Evolutionary conservation across 495 filamentous ascomycete species (phyloP).

Genomic region (Xylona heveae): DNA sequence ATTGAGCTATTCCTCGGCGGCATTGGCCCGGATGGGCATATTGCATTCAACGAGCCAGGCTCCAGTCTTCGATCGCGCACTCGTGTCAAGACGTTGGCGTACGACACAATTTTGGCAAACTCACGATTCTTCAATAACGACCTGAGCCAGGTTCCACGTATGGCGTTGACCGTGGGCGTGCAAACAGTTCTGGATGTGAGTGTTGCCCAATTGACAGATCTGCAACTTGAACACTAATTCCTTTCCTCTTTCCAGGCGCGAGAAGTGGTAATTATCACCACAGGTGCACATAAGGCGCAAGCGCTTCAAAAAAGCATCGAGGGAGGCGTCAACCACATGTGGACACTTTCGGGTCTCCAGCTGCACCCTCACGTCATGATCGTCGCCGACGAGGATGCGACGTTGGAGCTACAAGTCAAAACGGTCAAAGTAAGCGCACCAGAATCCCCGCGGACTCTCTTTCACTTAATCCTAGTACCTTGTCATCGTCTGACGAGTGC

Average conservation of each 20-base stretch:
- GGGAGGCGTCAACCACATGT: slow-evolving; percentile 71
- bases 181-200: slow-evolving; percentile 53
- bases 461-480: slow-evolving; percentile 5
- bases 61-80: slow-evolving; percentile 59
- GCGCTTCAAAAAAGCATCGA: slow-evolving; percentile 64
- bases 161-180: slow-evolving; percentile 70
- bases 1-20: slow-evolving; percentile 74
- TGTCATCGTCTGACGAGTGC: background rate
- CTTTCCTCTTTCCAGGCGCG: slow-evolving; percentile 24
- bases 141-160: slow-evolving; percentile 48
- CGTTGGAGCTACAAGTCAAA: slow-evolving; percentile 63
- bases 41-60: slow-evolving; percentile 78
- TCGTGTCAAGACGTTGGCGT: slow-evolving; percentile 65
- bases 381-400: slow-evolving; percentile 69
- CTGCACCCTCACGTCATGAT: slow-evolving; percentile 59
- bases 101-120: slow-evolving; percentile 71
- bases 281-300: slow-evolving; percentile 57
- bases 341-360: slow-evolving; percentile 63
- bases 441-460: too few species aligned
- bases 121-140: slow-evolving; percentile 63
- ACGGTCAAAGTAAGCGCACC: slow-evolving; percentile 66
- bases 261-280: slow-evolving; percentile 64
- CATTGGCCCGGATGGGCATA: slow-evolving; percentile 68
- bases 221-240: slow-evolving; percentile 1
- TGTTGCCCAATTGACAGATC: too few species aligned